Evolutionary conservation across 2,329 filamentous ascomycete species (phyloP).

Genomic region (Trichoderma sp.): DNA sequence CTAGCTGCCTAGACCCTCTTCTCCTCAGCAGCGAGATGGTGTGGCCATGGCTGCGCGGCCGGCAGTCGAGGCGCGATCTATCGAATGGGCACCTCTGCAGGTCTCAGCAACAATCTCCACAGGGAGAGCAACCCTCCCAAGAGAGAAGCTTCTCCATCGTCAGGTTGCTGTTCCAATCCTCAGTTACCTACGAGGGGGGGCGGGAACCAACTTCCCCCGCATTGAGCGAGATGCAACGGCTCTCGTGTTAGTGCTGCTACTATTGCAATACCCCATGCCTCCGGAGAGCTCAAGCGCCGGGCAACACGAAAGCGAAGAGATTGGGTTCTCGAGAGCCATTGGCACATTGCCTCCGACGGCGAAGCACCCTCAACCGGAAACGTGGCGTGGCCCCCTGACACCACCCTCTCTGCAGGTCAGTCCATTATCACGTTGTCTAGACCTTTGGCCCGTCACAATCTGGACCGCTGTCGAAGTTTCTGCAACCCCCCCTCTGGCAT

Average conservation of each 20-base stretch:
- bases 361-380: slow-evolving; percentile 1
- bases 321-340: neutral
- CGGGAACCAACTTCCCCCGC: slow-evolving; percentile 5
- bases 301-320: slow-evolving; percentile 8
- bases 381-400: slow-evolving; percentile 7
- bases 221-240: slow-evolving; percentile 8
- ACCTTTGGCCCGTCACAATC: neutral
- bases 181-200: slow-evolving; percentile 3
- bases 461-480: neutral
- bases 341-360: neutral
- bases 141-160: slow-evolving; percentile 1
- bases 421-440: slow-evolving; percentile 19
- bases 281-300: neutral
- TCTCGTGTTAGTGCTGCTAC: neutral
- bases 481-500: neutral
- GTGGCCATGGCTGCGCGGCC: slow-evolving; percentile 21
- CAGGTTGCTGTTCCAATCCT: slow-evolving; percentile 4
- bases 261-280: slow-evolving; percentile 18
- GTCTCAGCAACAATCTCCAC: slow-evolving; percentile 2
- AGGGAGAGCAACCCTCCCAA: slow-evolving; percentile 4
- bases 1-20: slow-evolving; percentile 27
- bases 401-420: slow-evolving; percentile 3
- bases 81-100: slow-evolving; percentile 14
- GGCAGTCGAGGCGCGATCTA: slow-evolving; percentile 27
- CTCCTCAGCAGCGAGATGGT: slow-evolving; percentile 24